Evolutionary conservation across 331 rosid species (phyloP), one percentile per base, ranked within the genome.

Genomic region (Saraca asoca): DNA sequence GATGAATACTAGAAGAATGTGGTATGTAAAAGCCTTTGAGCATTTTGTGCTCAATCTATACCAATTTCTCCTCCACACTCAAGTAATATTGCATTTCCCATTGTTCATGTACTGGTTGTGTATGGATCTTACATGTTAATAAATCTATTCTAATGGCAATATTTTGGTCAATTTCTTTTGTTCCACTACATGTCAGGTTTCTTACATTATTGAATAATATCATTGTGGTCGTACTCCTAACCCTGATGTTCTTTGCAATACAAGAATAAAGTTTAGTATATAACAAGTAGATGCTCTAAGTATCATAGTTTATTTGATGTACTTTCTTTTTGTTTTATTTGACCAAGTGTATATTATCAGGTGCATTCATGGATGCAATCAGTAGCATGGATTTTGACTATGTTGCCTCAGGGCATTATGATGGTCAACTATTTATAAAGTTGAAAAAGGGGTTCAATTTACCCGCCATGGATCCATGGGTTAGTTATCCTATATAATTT

Each of bases 381-480:
- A 69, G 73, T 62, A 64, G 61, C 37, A 87, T 87, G 97, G 80
- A 86, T 13, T 90, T 90, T 75, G 90, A 93, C 72, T 90, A 86
- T 78, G 84, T 93, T 71, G 96, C 97, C 63, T 87, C 96, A 45
- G 97, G 98, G 55, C 98, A 93, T 82, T 93, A 93, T 78, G 98
- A 90, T 52, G 98, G 98, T 9, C 95, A 84, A 43, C 77, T 93
- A 39, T 79, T 81, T 52, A 58, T 93, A 56, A 93, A 84, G 85
- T 80, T 93, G 83, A 88, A 87, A 76, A 86, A 87, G 73, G 98
- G 98, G 34, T 18, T 80, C 68, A 66, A 80, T 60, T 81, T 93
- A 58, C 98, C 97, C 51, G 91, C 91, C 66, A 93, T 90, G 97
- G 97, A 93, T 77, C 96, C 82, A 51, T 93, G 98, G 98, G 97